Percentiles rank a stretch among this genome's conserved stretches.
phyloP scores from a whole-genome alignment of 805 yeast species.

The Tetrapisispora phaffii region DNA sequence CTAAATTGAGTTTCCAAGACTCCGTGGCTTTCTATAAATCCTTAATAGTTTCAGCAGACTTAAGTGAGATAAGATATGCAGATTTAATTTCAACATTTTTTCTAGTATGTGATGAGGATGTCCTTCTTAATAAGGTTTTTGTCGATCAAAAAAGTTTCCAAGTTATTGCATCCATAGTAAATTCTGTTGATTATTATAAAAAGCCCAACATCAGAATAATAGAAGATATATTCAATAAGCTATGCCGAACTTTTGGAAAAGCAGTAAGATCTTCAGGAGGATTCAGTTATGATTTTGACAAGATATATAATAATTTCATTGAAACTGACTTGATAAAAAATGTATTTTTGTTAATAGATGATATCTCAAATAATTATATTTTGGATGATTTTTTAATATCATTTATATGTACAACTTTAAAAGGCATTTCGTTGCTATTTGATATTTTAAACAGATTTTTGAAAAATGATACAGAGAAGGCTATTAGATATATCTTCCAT shows the following conservation, averaged over 20 bases:
- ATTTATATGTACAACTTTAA: neutral
- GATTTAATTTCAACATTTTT: neutral
- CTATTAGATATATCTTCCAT: neutral
- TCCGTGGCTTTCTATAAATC: neutral
- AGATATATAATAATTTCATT: neutral
- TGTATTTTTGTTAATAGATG: neutral
- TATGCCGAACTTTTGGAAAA: neutral
- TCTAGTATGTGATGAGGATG: neutral
- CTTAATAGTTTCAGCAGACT: neutral
- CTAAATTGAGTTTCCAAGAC: neutral
- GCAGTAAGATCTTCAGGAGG: neutral
- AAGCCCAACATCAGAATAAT: neutral
- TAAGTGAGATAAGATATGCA: neutral
- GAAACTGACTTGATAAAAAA: neutral
- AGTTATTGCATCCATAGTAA: neutral
- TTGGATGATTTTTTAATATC: neutral
- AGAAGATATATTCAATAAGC: neutral
- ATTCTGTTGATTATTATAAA: neutral
- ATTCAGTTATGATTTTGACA: neutral
- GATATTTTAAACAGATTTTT: neutral
- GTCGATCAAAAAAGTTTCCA: neutral
- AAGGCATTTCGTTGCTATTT: neutral
- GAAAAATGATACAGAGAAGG: neutral
- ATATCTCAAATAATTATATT: neutral
- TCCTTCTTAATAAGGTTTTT: neutral